phyloP scores from a whole-genome alignment of 805 yeast genomes.

The Zygotorulaspora florentina region DNA sequence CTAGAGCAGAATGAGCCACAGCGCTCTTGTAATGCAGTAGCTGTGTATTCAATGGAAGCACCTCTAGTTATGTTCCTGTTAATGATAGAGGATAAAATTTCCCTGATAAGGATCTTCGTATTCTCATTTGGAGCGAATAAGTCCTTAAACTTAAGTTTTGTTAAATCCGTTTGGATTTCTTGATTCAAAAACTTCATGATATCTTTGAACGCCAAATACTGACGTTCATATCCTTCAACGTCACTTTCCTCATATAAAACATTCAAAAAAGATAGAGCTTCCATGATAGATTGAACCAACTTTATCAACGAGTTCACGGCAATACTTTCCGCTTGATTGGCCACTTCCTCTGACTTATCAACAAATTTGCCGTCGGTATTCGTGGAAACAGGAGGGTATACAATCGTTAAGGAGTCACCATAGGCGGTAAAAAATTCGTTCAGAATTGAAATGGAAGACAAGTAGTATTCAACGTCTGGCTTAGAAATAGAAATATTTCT shows the following conservation, averaged over 20 bases:
- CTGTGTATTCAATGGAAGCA: conserved; percentile 87
- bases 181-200: conserved; percentile 64
- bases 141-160: conserved; percentile 65
- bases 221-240: conserved; percentile 33
- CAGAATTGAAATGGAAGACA: conserved; percentile 66
- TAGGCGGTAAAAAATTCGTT: conserved; percentile 66
- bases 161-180: conserved; percentile 64
- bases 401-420: conserved; percentile 41
- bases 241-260: conserved; percentile 72
- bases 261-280: conserved; percentile 82
- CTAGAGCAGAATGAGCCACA: conserved; percentile 95
- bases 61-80: conserved; percentile 86
- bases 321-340: conserved; percentile 84
- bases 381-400: conserved; percentile 43
- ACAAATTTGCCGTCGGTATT: conserved; percentile 38
- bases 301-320: conserved; percentile 76
- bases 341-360: conserved; percentile 52
- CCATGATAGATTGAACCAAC: conserved; percentile 73
- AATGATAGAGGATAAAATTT: conserved; percentile 81
- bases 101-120: conserved; percentile 61
- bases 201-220: conserved; percentile 49
- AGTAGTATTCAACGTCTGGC: conserved; percentile 57
- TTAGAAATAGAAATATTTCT: conserved; percentile 27
- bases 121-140: conserved; percentile 67
- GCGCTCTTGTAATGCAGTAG: conserved; percentile 80